Percentiles rank a stretch among this genome's conserved stretches.
Evolutionary conservation across 768 basidiomycete genomes (phyloP).

Genomic region (Boletus sensibilis): DNA sequence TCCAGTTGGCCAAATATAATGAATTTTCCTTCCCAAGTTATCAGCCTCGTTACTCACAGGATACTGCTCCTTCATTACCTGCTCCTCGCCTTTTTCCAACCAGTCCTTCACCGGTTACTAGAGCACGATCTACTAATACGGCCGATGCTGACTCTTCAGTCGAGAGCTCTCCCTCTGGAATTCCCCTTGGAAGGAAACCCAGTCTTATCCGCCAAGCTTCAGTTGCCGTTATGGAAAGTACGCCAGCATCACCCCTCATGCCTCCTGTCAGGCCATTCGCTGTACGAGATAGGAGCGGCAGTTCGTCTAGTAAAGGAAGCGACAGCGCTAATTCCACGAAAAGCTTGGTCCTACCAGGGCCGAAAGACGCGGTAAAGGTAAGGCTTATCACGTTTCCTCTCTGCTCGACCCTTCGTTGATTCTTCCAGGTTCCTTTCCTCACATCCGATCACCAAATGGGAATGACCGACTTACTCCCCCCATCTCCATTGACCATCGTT

Average conservation of each 20-base stretch:
- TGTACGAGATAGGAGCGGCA: conserved; percentile 49
- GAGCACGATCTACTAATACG: conserved; percentile 36
- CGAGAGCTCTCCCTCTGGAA: conserved; percentile 9
- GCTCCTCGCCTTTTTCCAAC: conserved; percentile 26
- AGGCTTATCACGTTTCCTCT: background rate
- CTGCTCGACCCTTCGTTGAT: conserved; percentile 1
- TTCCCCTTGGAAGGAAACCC: conserved; percentile 31
- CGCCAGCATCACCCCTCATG: conserved; percentile 36
- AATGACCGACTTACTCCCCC: conserved; percentile 67
- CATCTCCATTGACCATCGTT: conserved; percentile 58
- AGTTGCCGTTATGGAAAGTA: conserved; percentile 53
- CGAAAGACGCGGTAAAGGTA: conserved; percentile 77
- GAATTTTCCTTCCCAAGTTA: conserved; percentile 58
- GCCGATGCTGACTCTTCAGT: conserved; percentile 19
- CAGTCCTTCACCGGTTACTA: conserved; percentile 33
- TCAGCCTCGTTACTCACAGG: conserved; percentile 58
- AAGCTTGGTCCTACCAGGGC: conserved; percentile 48
- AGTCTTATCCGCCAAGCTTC: conserved; percentile 51
- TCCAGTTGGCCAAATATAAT: conserved; percentile 44
- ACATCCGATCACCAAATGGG: conserved; percentile 70
- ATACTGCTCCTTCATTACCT: conserved; percentile 38
- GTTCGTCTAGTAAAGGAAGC: conserved; percentile 42
- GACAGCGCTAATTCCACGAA: conserved; percentile 29
- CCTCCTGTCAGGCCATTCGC: conserved; percentile 49
- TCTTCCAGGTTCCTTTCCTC: conserved; percentile 56